Evolutionary conservation across 495 filamentous ascomycete genomes (phyloP).

Genomic region (Venustampulla echinocandica): DNA sequence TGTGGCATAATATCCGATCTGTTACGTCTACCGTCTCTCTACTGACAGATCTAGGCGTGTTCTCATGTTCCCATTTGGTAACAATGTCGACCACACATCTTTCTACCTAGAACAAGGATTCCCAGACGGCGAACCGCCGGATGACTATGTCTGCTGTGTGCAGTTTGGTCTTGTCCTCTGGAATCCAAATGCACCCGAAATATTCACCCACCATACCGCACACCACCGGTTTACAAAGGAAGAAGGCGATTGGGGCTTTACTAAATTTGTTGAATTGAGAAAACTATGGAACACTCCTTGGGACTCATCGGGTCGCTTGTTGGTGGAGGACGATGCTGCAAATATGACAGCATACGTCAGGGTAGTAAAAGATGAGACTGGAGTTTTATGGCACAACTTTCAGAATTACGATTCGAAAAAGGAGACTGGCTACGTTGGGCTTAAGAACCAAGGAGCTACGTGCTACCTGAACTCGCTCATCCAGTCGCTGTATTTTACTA

Average conservation of each 20-base stretch:
- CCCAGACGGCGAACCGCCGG: constrained; percentile 53
- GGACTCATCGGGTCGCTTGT: constrained; percentile 58
- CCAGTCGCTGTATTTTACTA: constrained; percentile 96
- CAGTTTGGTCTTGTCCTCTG: constrained; percentile 91
- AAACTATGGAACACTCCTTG: constrained; percentile 67
- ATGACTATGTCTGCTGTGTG: constrained; percentile 92
- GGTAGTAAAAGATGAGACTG: constrained; percentile 92
- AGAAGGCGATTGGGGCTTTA: constrained; percentile 99
- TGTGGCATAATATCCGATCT: not conserved
- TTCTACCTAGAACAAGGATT: constrained; percentile 96
- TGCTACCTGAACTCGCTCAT: constrained; percentile 97
- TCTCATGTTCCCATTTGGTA: constrained; percentile 90
- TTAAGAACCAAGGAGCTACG: constrained; percentile 96
- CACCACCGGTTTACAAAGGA: constrained; percentile 91
- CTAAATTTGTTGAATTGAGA: constrained; percentile 77
- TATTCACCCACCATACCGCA: constrained; percentile 58
- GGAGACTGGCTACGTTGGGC: constrained; percentile 91
- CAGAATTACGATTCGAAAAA: constrained; percentile 98
- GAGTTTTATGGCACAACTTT: constrained; percentile 99
- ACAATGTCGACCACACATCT: constrained; percentile 83
- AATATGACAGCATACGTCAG: constrained; percentile 90
- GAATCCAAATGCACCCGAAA: constrained; percentile 80
- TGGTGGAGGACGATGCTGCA: constrained; percentile 79
- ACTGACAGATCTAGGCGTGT: constrained; percentile 58
- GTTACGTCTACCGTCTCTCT: not conserved